Evolutionary conservation across 148 eudicot genomes (phyloP), one percentile per base, ranked within the genome.

Genomic region (Fagopyrum esculentum): DNA sequence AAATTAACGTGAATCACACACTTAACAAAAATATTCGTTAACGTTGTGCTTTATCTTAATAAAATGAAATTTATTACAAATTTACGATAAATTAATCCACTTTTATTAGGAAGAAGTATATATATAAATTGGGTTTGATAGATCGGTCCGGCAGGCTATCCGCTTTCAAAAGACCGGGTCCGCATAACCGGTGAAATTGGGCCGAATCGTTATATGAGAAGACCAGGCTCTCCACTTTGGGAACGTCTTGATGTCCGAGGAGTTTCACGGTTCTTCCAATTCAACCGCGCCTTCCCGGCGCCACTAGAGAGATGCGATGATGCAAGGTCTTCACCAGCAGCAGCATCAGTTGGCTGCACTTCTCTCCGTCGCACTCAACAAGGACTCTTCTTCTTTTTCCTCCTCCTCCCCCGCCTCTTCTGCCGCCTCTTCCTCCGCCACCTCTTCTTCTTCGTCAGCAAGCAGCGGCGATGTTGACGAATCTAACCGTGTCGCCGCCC

Each of bases 321-420:
- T 93, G 96, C 96, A 93, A 83, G 90, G 93, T 74, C 86, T 90
- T 74, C 92, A 93, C 71, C 97, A 86, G 74, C 97, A 89, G 49
- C 93, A 91, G 47, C 92, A 87, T 75, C 91, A 84, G 64, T 80
- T 89, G 13, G 92, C 84, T 11, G 84, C 88, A 71, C 88, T 89
- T 26, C 86, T 89, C 71, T 77, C 86, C 77, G 86, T 74, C 59
- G 91, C 89, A 46, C 79, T 83, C 22, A 83, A 86, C 55, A 85
- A 80, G 71, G 83, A 81, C 73, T 47, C 51, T 68, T 79, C 61
- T 22, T 8, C 84, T n/a, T 6, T 56, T 19, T 43, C 74, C 75
- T 45, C 82, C 12, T 16, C 82, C 5, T 48, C 76, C 75, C 45
- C 82, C 12, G 10, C 82, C 3, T 44, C 77, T 1, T 50, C 83